Evolutionary conservation across 441 rosid species (phyloP).

Genomic region (Metrosideros polymorpha): DNA sequence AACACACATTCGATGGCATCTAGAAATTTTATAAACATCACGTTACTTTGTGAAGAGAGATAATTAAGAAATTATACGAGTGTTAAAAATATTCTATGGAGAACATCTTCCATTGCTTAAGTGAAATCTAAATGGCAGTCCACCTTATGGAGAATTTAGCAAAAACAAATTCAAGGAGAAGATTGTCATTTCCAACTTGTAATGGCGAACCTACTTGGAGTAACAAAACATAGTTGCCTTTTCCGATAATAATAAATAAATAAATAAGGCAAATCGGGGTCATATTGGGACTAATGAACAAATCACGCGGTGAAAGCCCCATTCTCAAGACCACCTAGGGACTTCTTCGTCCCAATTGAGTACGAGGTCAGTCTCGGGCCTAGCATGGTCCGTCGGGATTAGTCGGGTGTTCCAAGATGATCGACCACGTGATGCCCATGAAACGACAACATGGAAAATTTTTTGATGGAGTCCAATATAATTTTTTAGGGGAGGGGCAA

Average conservation of each 20-base stretch:
- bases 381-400: accelerated
- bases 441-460: too few species aligned
- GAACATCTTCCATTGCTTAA: neutral
- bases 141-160: neutral
- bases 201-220: too few species aligned
- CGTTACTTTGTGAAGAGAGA: neutral
- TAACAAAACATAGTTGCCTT: too few species aligned
- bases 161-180: neutral
- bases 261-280: too few species aligned
- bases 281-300: neutral
- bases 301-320: accelerated
- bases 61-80: neutral
- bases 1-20: neutral
- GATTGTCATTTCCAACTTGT: too few species aligned
- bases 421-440: neutral
- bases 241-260: too few species aligned
- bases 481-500: neutral
- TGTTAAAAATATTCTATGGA: too few species aligned
- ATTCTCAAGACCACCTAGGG: accelerated
- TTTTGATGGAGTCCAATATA: neutral
- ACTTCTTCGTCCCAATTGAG: neutral
- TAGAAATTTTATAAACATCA: neutral
- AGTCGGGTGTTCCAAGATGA: neutral
- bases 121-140: neutral
- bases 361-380: accelerated